Conservation (phyloP, 2,329 filamentous ascomycete species). For the Phaeoacremonium minimum region DNA sequence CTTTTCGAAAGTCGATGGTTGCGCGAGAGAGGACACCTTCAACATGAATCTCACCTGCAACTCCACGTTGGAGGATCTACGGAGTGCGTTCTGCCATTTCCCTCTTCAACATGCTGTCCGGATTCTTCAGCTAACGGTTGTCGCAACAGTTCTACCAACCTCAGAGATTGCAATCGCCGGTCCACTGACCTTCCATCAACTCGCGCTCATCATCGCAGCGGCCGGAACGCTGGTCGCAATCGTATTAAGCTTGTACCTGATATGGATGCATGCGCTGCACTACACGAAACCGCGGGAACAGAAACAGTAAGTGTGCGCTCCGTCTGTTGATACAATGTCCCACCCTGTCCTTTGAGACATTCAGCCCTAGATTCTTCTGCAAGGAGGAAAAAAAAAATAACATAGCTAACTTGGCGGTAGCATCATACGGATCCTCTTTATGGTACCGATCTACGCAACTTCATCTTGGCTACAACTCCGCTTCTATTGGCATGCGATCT, state of each 20-base stretch:
- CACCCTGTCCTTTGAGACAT: too few relatives aligned
- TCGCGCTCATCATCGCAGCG: constrained; percentile 48
- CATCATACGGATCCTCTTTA: constrained; percentile 83
- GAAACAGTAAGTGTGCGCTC: constrained; percentile 46
- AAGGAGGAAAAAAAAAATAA: too few relatives aligned
- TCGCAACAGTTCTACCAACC: constrained; percentile 37
- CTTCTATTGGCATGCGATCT: constrained; percentile 74
- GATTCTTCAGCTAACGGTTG: too few relatives aligned
- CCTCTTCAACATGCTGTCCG: constrained; percentile 31
- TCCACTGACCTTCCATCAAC: constrained; percentile 47
- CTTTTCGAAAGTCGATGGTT: too few relatives aligned
- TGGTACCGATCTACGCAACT: constrained; percentile 77
- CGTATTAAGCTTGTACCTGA: constrained; percentile 49
- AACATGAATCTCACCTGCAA: not conserved
- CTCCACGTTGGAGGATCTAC: not conserved
- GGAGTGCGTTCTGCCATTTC: not conserved
- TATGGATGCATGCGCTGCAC: constrained; percentile 54
- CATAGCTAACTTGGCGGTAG: too few relatives aligned
- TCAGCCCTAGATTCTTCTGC: too few relatives aligned
- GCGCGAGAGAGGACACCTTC: too few relatives aligned
- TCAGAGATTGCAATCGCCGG: constrained; percentile 43
- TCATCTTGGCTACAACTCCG: constrained; percentile 70
- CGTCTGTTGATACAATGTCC: too few relatives aligned
- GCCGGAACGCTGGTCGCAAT: constrained; percentile 45
- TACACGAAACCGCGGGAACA: constrained; percentile 59